A percentile compares a stretch with the other conserved stretches of the same genome.
phyloP scores from a whole-genome alignment of 257 asterid species.

The Catharanthus roseus region DNA sequence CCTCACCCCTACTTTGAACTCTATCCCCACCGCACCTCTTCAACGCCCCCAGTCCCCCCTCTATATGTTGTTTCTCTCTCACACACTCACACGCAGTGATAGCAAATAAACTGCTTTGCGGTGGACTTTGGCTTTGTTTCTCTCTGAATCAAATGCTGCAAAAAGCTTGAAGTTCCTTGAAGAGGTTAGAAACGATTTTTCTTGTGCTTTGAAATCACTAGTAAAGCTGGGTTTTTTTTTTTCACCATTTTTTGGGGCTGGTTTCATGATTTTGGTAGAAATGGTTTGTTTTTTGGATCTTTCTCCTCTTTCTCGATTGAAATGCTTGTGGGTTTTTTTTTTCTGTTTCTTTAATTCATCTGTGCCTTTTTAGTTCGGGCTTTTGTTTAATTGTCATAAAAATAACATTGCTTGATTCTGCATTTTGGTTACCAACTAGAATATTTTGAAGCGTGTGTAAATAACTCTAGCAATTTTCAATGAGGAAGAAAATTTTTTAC shows the following conservation, averaged over 20 bases:
- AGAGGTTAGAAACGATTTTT: not conserved
- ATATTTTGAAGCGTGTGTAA: not conserved
- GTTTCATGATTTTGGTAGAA: not conserved
- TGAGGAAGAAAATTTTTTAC: not conserved
- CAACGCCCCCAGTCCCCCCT: too few species aligned
- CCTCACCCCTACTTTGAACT: not conserved
- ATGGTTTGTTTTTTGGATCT: not conserved
- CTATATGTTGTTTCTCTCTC: not conserved
- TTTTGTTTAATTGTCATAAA: not conserved
- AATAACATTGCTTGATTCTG: not conserved
- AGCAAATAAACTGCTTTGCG: not conserved
- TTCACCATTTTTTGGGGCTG: not conserved
- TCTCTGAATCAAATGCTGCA: slow-evolving; percentile 2
- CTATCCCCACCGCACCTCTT: too few species aligned
- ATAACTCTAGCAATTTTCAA: not conserved
- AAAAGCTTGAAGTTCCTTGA: not conserved
- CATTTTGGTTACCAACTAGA: not conserved
- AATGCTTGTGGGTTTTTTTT: not conserved
- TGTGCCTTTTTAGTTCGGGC: not conserved
- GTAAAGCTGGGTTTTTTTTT: not conserved
- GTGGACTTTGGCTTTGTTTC: not conserved
- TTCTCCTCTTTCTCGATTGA: not conserved
- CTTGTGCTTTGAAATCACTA: not conserved
- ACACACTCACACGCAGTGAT: slow-evolving; percentile 1
- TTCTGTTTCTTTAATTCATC: not conserved